Base-by-base conservation (phyloP, 176 grass and related monocot species). In the Rhynchospora breviuscula region DNA sequence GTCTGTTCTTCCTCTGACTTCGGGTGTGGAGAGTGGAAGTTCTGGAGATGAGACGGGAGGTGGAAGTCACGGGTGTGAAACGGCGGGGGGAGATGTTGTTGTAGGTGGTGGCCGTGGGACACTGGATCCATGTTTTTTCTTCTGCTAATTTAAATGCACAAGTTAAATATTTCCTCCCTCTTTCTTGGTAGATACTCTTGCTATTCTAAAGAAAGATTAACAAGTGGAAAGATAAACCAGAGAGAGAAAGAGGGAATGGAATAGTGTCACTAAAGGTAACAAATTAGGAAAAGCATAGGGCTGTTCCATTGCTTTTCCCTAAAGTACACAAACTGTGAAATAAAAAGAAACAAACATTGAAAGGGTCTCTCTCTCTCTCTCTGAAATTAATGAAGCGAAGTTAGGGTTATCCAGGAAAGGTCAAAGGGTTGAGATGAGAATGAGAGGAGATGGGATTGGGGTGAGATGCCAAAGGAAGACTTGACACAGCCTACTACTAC, bases 51-150 rank as follows among this genome's bases (percentile, higher is more conserved):
- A 83, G 88, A 90, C 76, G 90, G 93, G 83, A 89, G 89, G 68
- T 97, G 89, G 63, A 97, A 97, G 19, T 93, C 91, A 5, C 91
- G 93, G 87, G 87, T 97, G 87, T 97, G 92, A 82, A 97, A 97
- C 0, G 94, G 91, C 17, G 94, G 91, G 84, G 94, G 94, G 80
- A 97, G 94, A 85, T 92, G 93, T 80, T 95, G 93, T 84, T 89
- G 78, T 90, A 85, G 73, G 86, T 91, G 69, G 87, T 86, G 63
- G 83, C 85, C 33, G 79, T 73, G 52, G 56, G 72, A 76, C 47
- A 89, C 73, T 0, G 86, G 90, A 93, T 93, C 94, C 93, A 95
- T 95, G 26, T 70, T 67, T 85, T 70, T 67, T 85, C 85, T 81
- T 40, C 40, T 59, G 60, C 63, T 25, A 29, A 19, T 22, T 66